phyloP scores from a whole-genome alignment of 352 stramenopile species.

The Phytopythium aichiense region DNA sequence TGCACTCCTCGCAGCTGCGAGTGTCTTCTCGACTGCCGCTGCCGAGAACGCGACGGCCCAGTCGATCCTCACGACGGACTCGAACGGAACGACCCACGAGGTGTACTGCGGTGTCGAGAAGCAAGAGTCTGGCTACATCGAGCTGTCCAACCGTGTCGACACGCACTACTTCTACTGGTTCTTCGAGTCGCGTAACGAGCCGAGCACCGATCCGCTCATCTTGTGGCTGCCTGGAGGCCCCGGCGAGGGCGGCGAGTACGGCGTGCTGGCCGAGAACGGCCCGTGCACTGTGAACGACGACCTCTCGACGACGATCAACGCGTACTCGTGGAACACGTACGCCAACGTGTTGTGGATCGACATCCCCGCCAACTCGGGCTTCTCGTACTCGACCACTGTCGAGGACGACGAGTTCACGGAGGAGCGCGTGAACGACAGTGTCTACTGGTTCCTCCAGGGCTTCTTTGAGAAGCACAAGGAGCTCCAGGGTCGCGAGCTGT shows the following conservation, averaged over 20 bases:
- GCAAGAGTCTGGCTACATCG: slow-evolving; percentile 50
- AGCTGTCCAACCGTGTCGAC: slow-evolving; percentile 43
- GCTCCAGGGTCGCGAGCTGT: slow-evolving; percentile 37
- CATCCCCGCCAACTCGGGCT: slow-evolving; percentile 34
- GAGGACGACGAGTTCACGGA: slow-evolving; percentile 31
- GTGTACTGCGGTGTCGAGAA: slow-evolving; percentile 31
- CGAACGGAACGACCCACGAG: slow-evolving; percentile 6
- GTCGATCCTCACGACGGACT: neutral
- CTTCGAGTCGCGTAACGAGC: slow-evolving; percentile 34
- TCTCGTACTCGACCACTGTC: slow-evolving; percentile 24
- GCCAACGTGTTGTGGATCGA: slow-evolving; percentile 59
- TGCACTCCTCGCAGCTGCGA: neutral
- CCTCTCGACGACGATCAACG: slow-evolving; percentile 30
- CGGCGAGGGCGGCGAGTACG: slow-evolving; percentile 27
- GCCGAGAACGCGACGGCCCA: neutral
- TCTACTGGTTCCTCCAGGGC: slow-evolving; percentile 53
- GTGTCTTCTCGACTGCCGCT: neutral
- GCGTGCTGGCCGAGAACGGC: slow-evolving; percentile 50
- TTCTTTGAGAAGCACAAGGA: slow-evolving; percentile 46
- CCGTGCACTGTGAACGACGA: slow-evolving; percentile 42
- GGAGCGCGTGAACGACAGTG: slow-evolving; percentile 35
- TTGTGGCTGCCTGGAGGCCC: slow-evolving; percentile 61
- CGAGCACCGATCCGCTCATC: slow-evolving; percentile 41
- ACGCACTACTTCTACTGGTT: slow-evolving; percentile 75
- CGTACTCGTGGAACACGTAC: slow-evolving; percentile 38